Conservation (phyloP, 345 rosid species). For the Camelina neglecta region DNA sequence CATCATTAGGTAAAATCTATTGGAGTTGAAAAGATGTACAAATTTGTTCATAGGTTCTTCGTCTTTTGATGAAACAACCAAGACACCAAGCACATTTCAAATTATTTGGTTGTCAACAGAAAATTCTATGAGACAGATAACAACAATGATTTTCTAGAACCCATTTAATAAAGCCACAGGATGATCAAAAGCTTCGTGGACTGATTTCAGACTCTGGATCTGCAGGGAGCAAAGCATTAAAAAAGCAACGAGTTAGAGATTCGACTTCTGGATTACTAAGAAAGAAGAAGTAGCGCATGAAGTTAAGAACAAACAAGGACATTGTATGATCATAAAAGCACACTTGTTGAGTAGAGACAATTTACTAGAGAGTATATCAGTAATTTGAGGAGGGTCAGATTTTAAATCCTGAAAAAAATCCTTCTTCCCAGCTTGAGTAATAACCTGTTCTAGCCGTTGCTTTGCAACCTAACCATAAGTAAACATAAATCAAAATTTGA, state of each 20-base stretch:
- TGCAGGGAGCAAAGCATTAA: constrained; percentile 46
- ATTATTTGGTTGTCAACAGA: constrained; percentile 14
- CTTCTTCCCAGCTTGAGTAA: constrained; percentile 73
- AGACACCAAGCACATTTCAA: constrained; percentile 60
- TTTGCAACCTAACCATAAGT: constrained; percentile 66
- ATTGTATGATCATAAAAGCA: neutral
- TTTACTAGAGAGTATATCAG: constrained; percentile 66
- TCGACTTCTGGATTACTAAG: neutral
- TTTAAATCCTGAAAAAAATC: constrained; percentile 53
- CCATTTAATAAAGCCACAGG: constrained; percentile 72
- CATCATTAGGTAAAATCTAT: constrained; percentile 78
- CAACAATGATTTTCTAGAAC: constrained; percentile 23
- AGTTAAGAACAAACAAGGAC: neutral
- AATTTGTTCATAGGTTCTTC: constrained; percentile 79
- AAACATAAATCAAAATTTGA: constrained; percentile 31
- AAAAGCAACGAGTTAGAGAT: constrained; percentile 15
- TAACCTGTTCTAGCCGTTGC: constrained; percentile 73
- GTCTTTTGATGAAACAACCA: constrained; percentile 91
- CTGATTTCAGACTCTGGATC: constrained; percentile 80
- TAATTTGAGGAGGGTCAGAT: constrained; percentile 66
- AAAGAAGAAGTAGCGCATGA: neutral
- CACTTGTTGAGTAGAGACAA: constrained; percentile 31
- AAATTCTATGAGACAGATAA: constrained; percentile 17
- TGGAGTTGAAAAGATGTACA: constrained; percentile 84
- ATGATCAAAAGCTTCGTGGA: constrained; percentile 97